A percentile compares a stretch with the other conserved stretches of the same genome.
Conservation (phyloP, 345 rosid genomes). For the Eutrema yunnanense region DNA sequence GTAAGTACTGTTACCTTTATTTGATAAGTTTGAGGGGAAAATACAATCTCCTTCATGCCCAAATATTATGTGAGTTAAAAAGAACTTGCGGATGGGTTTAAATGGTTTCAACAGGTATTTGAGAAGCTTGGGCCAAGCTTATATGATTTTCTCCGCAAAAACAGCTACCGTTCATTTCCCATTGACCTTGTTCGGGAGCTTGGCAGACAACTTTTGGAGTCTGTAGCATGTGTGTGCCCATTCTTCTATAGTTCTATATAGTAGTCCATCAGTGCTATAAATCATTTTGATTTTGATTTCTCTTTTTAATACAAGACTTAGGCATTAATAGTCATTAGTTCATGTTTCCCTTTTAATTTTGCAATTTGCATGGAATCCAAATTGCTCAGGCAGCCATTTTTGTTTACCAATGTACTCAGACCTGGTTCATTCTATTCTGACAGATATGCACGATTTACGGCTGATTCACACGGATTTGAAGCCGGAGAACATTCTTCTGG, state of each 20-base stretch:
- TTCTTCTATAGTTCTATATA: slow-evolving; percentile 42
- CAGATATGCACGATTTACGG: slow-evolving; percentile 79
- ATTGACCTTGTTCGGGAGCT: slow-evolving; percentile 99
- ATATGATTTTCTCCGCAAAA: slow-evolving; percentile 98
- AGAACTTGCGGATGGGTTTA: slow-evolving; percentile 70
- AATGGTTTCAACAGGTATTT: slow-evolving; percentile 98
- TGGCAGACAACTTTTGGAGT: slow-evolving; percentile 99
- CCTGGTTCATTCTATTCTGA: slow-evolving; percentile 18
- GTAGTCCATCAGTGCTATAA: slow-evolving; percentile 28
- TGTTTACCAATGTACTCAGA: not conserved
- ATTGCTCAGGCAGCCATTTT: not conserved
- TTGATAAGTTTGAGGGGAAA: slow-evolving; percentile 47
- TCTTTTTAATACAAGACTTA: not conserved
- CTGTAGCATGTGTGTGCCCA: slow-evolving; percentile 98
- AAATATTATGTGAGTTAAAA: slow-evolving; percentile 55
- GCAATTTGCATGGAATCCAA: slow-evolving; percentile 1
- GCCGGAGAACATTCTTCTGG: slow-evolving; percentile 79
- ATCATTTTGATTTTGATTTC: not conserved
- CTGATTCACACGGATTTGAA: slow-evolving; percentile 78
- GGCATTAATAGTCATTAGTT: slow-evolving; percentile 9
- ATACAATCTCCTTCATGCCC: slow-evolving; percentile 29
- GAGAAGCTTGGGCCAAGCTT: slow-evolving; percentile 99
- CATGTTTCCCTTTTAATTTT: not conserved
- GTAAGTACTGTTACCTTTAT: slow-evolving; percentile 71
- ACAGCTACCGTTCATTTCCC: slow-evolving; percentile 97